phyloP scores from a whole-genome alignment of 805 yeast genomes.

The Torulaspora microellipsoides region DNA sequence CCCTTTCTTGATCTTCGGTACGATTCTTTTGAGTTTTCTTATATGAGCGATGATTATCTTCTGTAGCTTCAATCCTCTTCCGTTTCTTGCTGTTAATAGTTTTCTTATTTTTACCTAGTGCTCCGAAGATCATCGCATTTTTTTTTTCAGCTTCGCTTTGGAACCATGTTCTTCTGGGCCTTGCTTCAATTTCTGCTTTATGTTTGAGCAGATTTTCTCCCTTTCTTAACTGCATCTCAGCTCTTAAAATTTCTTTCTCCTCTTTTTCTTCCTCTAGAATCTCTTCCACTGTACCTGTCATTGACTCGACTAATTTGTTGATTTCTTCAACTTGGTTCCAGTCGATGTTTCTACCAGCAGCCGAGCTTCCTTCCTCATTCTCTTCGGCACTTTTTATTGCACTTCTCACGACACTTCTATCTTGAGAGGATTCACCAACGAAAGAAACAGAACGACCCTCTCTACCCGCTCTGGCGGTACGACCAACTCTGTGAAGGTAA shows the following conservation, averaged over 20 bases:
- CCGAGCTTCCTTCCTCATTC: slow-evolving; percentile 44
- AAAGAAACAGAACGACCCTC: slow-evolving; percentile 89
- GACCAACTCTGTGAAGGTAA: slow-evolving; percentile 95
- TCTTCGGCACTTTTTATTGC: slow-evolving; percentile 68
- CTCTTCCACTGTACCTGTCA: slow-evolving; percentile 61
- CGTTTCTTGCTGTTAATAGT: slow-evolving; percentile 60
- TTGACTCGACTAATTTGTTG: slow-evolving; percentile 54
- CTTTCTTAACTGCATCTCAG: slow-evolving; percentile 85
- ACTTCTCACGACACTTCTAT: slow-evolving; percentile 84
- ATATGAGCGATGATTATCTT: slow-evolving; percentile 54
- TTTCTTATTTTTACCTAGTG: slow-evolving; percentile 48
- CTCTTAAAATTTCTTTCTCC: slow-evolving; percentile 79
- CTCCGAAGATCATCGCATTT: slow-evolving; percentile 35
- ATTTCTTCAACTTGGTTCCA: slow-evolving; percentile 79
- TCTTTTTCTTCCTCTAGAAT: slow-evolving; percentile 82
- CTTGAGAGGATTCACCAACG: slow-evolving; percentile 88
- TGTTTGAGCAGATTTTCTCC: slow-evolving; percentile 82
- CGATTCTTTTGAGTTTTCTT: slow-evolving; percentile 80
- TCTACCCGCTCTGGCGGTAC: slow-evolving; percentile 99
- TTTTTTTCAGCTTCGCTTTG: slow-evolving; percentile 49
- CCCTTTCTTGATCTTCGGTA: slow-evolving; percentile 43
- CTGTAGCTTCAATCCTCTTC: slow-evolving; percentile 63
- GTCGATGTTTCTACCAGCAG: slow-evolving; percentile 86
- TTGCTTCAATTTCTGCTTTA: slow-evolving; percentile 73
- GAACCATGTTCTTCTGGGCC: slow-evolving; percentile 98